Evolutionary conservation across 257 asterid species (phyloP), one percentile per base, ranked within the genome.

Genomic region (Penstemon newberryi): DNA sequence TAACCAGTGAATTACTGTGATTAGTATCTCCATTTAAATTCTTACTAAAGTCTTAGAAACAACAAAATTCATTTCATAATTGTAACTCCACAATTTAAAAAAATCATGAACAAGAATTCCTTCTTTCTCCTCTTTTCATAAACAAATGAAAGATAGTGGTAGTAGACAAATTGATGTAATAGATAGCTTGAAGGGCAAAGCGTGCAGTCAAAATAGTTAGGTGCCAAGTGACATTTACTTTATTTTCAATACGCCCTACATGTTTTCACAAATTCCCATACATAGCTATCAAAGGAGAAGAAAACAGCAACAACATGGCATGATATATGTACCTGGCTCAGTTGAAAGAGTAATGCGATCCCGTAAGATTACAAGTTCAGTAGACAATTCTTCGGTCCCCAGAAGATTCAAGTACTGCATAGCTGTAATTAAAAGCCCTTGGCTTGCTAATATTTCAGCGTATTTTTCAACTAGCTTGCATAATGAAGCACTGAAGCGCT

Each of bases 391-490:
- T 75, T 88, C 96, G 13, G 96, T 80, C 61, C 96, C 96, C 69
- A 93, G 78, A 73, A 90, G 97, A 82, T 93, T 90, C 77, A 93
- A 78, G 78, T 82, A 93, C 76, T 87, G 95, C 96, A 88, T 90
- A 8, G 99, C 97, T 60, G 96, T 88, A 67, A 86, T 84, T 81
- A 88, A 73, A 78, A 86, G 99, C 67, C 99, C 99, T 78, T 90
- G 97, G 73, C 99, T 93, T 47, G 97, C 94, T 73, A 93, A 85
- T 64, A 93, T 90, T 83, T 93, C 99, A 81, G 94, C 94, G 82
- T 93, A 93, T 77, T 87, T 93, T 86, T 93, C 99, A 58, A 93
- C 94, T 65, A 93, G 94, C 76, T 88, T 86, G 77, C 86, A 93
- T 44, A 93, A 67, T 56, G 94, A 86, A 76, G 87, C 91, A 77